Conservation (phyloP, 2,329 filamentous ascomycete genomes). For the Decorospora gaudefroyi region DNA sequence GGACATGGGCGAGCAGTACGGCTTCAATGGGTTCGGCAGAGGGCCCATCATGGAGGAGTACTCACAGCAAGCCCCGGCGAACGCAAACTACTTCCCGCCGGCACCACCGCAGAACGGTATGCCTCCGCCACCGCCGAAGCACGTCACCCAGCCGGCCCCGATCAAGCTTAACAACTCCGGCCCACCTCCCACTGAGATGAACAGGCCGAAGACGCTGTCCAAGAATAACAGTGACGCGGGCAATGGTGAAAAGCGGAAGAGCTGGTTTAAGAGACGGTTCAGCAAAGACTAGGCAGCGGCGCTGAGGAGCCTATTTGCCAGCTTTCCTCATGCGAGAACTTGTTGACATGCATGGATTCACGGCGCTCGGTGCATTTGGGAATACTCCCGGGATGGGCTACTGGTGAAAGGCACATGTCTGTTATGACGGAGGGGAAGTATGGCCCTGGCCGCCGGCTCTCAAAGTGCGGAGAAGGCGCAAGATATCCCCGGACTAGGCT, state of each 20-base stretch:
- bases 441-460: constrained; percentile 7
- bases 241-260: constrained; percentile 79
- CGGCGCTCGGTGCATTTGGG: constrained; percentile 5
- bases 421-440: constrained; percentile 15
- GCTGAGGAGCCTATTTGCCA: background rate
- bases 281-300: constrained; percentile 60
- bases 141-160: constrained; percentile 28
- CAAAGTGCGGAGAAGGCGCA: too few species aligned
- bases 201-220: constrained; percentile 25
- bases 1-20: constrained; percentile 57
- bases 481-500: too few species aligned
- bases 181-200: constrained; percentile 13
- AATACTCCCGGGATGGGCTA: too few species aligned
- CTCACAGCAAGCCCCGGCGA: constrained; percentile 20
- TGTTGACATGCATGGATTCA: constrained; percentile 8
- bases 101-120: constrained; percentile 26
- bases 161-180: constrained; percentile 32
- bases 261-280: constrained; percentile 84
- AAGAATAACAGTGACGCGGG: constrained; percentile 30
- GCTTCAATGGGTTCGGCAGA: constrained; percentile 59
- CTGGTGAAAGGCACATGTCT: constrained; percentile 7
- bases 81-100: constrained; percentile 26
- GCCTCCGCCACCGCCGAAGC: constrained; percentile 22
- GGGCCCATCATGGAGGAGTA: constrained; percentile 52
- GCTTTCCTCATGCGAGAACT: constrained; percentile 12